Percentiles rank a stretch among this genome's conserved stretches.
Evolutionary conservation across 2,329 filamentous ascomycete species (phyloP).

Genomic region (Claviceps paspali): DNA sequence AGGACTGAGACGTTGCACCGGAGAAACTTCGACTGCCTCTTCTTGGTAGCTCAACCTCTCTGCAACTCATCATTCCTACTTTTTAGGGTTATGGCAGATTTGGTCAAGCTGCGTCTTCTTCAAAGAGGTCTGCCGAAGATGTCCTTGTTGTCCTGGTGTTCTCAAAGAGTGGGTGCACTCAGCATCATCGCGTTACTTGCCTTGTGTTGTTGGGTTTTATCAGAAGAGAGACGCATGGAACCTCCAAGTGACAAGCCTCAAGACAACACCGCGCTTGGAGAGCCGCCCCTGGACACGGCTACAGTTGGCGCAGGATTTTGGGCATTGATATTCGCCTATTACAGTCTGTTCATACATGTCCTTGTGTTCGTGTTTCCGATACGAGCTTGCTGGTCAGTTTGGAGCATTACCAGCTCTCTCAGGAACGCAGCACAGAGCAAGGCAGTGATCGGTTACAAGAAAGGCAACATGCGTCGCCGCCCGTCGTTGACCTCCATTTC

Average conservation of each 20-base stretch:
- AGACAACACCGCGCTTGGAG: conserved; percentile 20
- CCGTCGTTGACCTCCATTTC: conserved; percentile 39
- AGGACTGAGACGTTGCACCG: background rate
- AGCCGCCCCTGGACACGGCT: conserved; percentile 16
- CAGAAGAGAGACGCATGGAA: conserved; percentile 29
- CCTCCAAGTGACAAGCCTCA: conserved; percentile 28
- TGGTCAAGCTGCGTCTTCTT: background rate
- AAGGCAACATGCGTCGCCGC: conserved; percentile 31
- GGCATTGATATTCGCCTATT: conserved; percentile 45
- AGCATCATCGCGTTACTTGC: conserved; percentile 33
- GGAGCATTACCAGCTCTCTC: conserved; percentile 38
- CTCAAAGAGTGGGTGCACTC: conserved; percentile 37
- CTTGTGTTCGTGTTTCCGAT: conserved; percentile 49
- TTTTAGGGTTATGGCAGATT: background rate
- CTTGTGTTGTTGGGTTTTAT: conserved; percentile 41
- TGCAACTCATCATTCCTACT: background rate
- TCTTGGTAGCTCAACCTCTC: background rate
- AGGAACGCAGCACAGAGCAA: conserved; percentile 29
- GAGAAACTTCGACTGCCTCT: background rate
- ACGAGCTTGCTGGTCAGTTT: conserved; percentile 45
- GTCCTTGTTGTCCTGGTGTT: conserved; percentile 39
- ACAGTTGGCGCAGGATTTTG: conserved; percentile 30
- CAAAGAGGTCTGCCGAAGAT: conserved; percentile 17
- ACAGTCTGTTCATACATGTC: conserved; percentile 49
- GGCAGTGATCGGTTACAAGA: conserved; percentile 29